These are phyloP conservation scores for Xylariaceae sp. DNA, from an alignment of 2,329 filamentous ascomycete species.

Conservation along the genomic window DNA sequence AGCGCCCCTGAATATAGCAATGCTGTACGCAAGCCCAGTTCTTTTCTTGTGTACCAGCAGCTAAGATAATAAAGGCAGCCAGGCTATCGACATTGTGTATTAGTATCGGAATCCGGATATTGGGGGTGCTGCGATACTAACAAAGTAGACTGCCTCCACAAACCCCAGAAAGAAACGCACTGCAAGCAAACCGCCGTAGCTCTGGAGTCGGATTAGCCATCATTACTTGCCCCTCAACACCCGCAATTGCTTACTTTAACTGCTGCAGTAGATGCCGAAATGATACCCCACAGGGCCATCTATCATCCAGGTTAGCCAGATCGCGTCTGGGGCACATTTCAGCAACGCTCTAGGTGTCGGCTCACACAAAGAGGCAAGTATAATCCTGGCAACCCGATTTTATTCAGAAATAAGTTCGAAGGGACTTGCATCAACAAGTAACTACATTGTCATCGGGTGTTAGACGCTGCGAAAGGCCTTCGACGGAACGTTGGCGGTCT, in stretches of 20 bases:
- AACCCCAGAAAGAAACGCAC: slow-evolving; percentile 43
- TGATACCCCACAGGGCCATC: slow-evolving; percentile 48
- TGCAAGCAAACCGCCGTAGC: slow-evolving; percentile 36
- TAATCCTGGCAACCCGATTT: slow-evolving; percentile 45
- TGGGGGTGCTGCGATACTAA: slow-evolving; percentile 26
- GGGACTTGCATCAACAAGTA: slow-evolving; percentile 51
- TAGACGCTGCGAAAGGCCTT: not conserved
- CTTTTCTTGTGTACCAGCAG: slow-evolving; percentile 66
- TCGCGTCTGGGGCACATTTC: not conserved
- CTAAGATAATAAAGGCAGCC: slow-evolving; percentile 60
- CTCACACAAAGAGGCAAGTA: slow-evolving; percentile 44
- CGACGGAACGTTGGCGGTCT: slow-evolving; percentile 8
- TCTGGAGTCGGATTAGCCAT: slow-evolving; percentile 19
- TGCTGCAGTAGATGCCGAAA: slow-evolving; percentile 40
- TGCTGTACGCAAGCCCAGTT: slow-evolving; percentile 62
- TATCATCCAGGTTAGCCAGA: slow-evolving; percentile 24
- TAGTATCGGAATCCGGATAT: not conserved
- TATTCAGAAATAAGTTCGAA: slow-evolving; percentile 48
- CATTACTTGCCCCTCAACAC: not conserved
- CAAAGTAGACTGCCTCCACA: slow-evolving; percentile 43
- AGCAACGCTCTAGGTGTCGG: slow-evolving; percentile 3
- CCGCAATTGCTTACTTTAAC: slow-evolving; percentile 26
- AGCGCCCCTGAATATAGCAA: slow-evolving; percentile 65
- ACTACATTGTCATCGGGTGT: slow-evolving; percentile 23
- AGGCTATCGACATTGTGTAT: slow-evolving; percentile 35